phyloP scores from a whole-genome alignment of 192 early-diverging fungal genomes.

The Rhizophlyctis rosea region DNA sequence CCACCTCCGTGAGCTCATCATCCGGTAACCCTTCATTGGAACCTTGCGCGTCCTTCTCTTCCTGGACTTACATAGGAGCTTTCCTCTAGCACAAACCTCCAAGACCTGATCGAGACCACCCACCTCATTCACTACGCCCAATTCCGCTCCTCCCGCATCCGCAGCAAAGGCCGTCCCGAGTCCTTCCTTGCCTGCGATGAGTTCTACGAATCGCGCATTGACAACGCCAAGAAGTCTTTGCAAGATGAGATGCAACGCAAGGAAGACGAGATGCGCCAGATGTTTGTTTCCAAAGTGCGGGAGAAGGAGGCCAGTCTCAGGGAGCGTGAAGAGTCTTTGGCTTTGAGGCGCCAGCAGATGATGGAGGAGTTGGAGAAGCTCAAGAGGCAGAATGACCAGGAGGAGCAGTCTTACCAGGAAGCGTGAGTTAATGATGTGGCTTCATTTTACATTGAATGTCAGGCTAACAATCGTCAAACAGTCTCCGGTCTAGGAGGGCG shows the following conservation, averaged over 20 bases:
- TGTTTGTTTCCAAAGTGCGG: conserved; percentile 56
- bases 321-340: conserved; percentile 50
- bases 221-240: conserved; percentile 57
- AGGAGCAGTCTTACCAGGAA: conserved; percentile 29
- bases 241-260: conserved; percentile 67
- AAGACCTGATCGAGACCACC: conserved; percentile 96
- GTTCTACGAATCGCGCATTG: conserved; percentile 68
- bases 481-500: no score
- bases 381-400: conserved; percentile 32
- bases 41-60: no score
- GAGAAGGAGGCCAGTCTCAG: conserved; percentile 60
- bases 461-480: no score
- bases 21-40: conserved; percentile 56
- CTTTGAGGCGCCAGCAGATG: conserved; percentile 44
- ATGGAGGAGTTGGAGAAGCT: conserved; percentile 52
- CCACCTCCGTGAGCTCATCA: conserved; percentile 83
- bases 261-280: conserved; percentile 70
- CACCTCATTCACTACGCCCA: conserved; percentile 93
- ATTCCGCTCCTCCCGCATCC: conserved; percentile 91
- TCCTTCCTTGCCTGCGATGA: conserved; percentile 82
- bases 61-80: conserved; percentile 14
- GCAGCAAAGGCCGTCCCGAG: conserved; percentile 67
- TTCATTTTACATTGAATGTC: no score
- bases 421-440: no score
- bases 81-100: conserved; percentile 91